Percentiles rank a stretch among this genome's conserved stretches.
These are phyloP conservation scores for Pseudogymnoascus sp. DNA, from an alignment of 2,329 filamentous ascomycete genomes.

Conservation along the genomic window DNA sequence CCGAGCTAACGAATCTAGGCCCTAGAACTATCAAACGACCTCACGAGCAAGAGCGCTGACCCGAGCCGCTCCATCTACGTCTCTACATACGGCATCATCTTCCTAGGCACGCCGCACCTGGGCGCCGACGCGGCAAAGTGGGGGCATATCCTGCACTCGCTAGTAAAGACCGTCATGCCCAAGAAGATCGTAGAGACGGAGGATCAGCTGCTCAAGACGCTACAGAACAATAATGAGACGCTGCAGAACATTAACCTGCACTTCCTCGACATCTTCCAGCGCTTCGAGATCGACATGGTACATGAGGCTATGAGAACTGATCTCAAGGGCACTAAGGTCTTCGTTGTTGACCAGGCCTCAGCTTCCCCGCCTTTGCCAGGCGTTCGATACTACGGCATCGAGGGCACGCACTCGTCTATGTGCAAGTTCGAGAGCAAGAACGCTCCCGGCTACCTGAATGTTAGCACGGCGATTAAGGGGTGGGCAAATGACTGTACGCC, in stretches of 20 bases:
- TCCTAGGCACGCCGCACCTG: slow-evolving; percentile 68
- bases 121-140: slow-evolving; percentile 61
- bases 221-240: slow-evolving; percentile 67
- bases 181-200: slow-evolving; percentile 60
- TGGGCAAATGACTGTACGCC: slow-evolving; percentile 21
- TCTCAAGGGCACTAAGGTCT: slow-evolving; percentile 50
- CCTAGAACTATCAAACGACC: slow-evolving; percentile 56
- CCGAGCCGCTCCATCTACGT: slow-evolving; percentile 61
- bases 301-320: slow-evolving; percentile 68
- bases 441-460: slow-evolving; percentile 49
- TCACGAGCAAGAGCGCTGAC: slow-evolving; percentile 50
- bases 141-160: slow-evolving; percentile 58
- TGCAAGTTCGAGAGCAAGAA: slow-evolving; percentile 59
- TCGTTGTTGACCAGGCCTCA: slow-evolving; percentile 62
- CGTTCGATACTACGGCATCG: slow-evolving; percentile 65
- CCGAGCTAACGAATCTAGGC: slow-evolving; percentile 28
- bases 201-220: slow-evolving; percentile 56
- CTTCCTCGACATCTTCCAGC: slow-evolving; percentile 62
- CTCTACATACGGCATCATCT: slow-evolving; percentile 68
- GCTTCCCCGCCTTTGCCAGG: slow-evolving; percentile 62
- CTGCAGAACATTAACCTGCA: slow-evolving; percentile 65
- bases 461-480: slow-evolving; percentile 24
- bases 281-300: slow-evolving; percentile 67
- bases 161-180: slow-evolving; percentile 56
- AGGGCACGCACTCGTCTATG: slow-evolving; percentile 63